Evolutionary conservation across 768 basidiomycete species (phyloP).

Genomic region (Tulasnella calospora): DNA sequence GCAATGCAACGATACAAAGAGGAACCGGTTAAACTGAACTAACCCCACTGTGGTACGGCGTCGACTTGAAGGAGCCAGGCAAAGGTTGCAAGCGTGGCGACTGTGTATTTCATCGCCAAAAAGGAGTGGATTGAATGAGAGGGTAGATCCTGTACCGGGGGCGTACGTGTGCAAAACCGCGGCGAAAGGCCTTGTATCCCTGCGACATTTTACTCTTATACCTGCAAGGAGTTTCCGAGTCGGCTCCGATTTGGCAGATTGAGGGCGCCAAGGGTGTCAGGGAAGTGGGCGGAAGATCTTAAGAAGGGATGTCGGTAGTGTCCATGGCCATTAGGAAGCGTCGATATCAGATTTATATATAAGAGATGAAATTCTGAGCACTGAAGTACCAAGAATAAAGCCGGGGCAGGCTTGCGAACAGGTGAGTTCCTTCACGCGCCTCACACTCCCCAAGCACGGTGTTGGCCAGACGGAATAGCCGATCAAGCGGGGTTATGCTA

Average conservation of each 20-base stretch:
- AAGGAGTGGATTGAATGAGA: not conserved
- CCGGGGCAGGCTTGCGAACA: not conserved
- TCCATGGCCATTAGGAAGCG: not conserved
- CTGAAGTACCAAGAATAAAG: not conserved
- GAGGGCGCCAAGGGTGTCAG: not conserved
- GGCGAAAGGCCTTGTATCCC: not conserved
- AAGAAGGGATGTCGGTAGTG: not conserved
- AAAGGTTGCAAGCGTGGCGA: not conserved
- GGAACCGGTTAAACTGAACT: not conserved
- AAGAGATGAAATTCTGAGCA: not conserved
- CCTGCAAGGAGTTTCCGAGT: not conserved
- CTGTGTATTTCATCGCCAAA: not conserved
- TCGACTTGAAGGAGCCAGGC: not conserved
- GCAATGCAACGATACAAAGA: not conserved
- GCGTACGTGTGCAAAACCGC: not conserved
- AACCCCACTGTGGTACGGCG: not conserved
- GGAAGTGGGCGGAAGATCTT: not conserved
- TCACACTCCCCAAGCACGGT: not conserved
- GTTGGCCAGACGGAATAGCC: not conserved
- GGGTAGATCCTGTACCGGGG: not conserved
- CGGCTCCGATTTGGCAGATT: constrained; percentile 3
- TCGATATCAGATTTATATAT: not conserved
- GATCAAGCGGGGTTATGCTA: not conserved
- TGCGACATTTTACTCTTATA: constrained; percentile 4
- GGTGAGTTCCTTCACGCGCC: constrained; percentile 1